Base-by-base conservation (phyloP, 2,329 filamentous ascomycete genomes). In the Neonectria hederae region DNA sequence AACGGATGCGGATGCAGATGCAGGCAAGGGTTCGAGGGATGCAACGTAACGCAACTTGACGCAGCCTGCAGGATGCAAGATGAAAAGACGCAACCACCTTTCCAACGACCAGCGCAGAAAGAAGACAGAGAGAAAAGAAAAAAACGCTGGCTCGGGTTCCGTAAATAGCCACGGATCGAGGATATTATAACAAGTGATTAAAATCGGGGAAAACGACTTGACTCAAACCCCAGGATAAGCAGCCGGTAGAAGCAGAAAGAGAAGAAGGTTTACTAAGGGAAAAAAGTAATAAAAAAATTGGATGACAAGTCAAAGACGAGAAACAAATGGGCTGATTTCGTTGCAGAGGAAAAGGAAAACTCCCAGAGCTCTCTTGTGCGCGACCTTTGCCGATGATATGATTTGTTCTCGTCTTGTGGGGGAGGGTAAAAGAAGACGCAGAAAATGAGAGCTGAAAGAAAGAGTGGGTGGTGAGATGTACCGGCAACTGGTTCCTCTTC, bases 41-140 rank as follows among this genome's bases (percentile, higher is more conserved):
- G 57, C 49, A 32, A 61, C 59, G 42, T 52, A 46, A 54, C 55
- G 51, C 61, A 45, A 58, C 59, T 53, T 54, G 54, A 51, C 26
- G 54, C 56, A 63, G 57, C 54, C 19, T 35, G 55, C 51, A 63
- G 61, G 51, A 59, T 59, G 55, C 63, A 65, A 59, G 51, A 65
- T 62, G 59, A 46, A 46, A 51, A 58, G 43, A 55, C 32, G 43
- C 35, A 48, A 52, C 19, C 26, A 40, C 49, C 28, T 40, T 57
- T 60, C 49, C 58, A 58, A 65, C 62, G 62, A 62, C 62, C 62
- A 65, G 62, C 62, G 59, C 51, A 40, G 48, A 62, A 45, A 38
- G 24, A 24, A 35, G n/a, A 32, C 35, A 19, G 43, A 22, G 14
- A 28, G 22, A 56, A 28, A 30, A 8, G 42, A 32, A 56, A 28